These are phyloP conservation scores for Sporodiniella umbellata DNA, from an alignment of 371 early-diverging fungal genomes.

Conservation along the genomic window DNA sequence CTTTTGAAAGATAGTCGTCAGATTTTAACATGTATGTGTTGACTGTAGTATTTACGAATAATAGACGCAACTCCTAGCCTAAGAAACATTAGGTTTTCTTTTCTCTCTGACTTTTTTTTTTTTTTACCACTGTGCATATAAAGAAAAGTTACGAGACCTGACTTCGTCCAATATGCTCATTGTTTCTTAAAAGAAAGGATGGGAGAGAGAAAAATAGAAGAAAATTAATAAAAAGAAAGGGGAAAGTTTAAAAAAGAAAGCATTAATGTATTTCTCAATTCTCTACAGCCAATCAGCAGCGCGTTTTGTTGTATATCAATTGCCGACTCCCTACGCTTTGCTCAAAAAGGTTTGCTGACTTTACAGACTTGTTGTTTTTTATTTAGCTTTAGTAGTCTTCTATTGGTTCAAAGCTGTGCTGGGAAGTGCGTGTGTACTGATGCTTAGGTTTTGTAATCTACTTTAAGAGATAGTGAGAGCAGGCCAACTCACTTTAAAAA, in stretches of 20 bases:
- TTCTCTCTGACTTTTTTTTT: neutral
- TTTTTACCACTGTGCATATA: conserved; percentile 49
- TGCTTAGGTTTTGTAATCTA: too few relatives aligned
- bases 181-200: conserved; percentile 3
- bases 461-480: too few relatives aligned
- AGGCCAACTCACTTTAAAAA: too few relatives aligned
- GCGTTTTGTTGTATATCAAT: neutral
- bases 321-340: neutral
- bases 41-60: conserved; percentile 24
- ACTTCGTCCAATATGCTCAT: conserved; percentile 47
- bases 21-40: neutral
- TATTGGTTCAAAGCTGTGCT: too few relatives aligned
- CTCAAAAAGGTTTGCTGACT: too few relatives aligned
- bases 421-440: too few relatives aligned
- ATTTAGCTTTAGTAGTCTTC: too few relatives aligned
- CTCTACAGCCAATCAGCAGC: neutral
- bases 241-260: neutral
- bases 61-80: conserved; percentile 43
- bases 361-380: too few relatives aligned
- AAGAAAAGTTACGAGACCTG: conserved; percentile 44
- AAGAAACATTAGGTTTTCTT: neutral
- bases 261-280: neutral
- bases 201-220: conserved; percentile 2
- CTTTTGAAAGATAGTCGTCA: conserved; percentile 3
- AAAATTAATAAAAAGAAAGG: conserved; percentile 2